These are phyloP conservation scores for Bipolaris zeicola DNA, from an alignment of 2,329 filamentous ascomycete species.

Conservation along the genomic window DNA sequence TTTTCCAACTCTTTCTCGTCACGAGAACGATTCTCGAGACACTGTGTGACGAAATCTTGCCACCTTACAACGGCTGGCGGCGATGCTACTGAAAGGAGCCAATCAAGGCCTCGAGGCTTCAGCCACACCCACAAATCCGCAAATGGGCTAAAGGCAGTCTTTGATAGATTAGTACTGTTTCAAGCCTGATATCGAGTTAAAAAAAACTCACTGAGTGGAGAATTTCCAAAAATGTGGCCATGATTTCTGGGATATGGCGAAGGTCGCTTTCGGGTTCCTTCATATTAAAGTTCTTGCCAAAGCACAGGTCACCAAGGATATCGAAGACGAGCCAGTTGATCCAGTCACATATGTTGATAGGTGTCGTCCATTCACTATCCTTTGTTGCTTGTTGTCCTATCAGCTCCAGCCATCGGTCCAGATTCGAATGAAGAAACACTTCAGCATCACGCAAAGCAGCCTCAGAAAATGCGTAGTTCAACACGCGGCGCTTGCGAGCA, in stretches of 20 bases:
- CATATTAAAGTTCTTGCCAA: constrained; percentile 47
- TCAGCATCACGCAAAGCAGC: constrained; percentile 49
- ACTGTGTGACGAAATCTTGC: constrained; percentile 24
- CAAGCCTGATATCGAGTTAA: background rate
- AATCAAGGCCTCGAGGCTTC: constrained; percentile 31
- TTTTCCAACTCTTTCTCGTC: constrained; percentile 21
- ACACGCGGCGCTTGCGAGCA: constrained; percentile 46
- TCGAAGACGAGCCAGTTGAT: constrained; percentile 52
- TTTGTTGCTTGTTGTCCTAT: constrained; percentile 17
- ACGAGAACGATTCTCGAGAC: constrained; percentile 19
- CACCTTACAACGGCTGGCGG: constrained; percentile 23
- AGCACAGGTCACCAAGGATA: constrained; percentile 53
- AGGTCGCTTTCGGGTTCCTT: constrained; percentile 29
- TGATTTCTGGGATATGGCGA: constrained; percentile 28
- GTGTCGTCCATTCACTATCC: constrained; percentile 16
- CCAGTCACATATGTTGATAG: constrained; percentile 27
- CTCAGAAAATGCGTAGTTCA: constrained; percentile 52
- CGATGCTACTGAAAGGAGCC: constrained; percentile 18
- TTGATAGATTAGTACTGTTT: background rate
- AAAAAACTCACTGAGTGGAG: constrained; percentile 21
- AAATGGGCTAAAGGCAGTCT: constrained; percentile 11
- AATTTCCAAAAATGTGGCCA: constrained; percentile 25
- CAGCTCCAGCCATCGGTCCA: constrained; percentile 31
- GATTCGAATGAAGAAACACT: constrained; percentile 42
- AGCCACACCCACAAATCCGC: constrained; percentile 26